Evolutionary conservation across 1,139 yeast genomes (phyloP).

Genomic region (Sugiyamaella neomexicana): DNA sequence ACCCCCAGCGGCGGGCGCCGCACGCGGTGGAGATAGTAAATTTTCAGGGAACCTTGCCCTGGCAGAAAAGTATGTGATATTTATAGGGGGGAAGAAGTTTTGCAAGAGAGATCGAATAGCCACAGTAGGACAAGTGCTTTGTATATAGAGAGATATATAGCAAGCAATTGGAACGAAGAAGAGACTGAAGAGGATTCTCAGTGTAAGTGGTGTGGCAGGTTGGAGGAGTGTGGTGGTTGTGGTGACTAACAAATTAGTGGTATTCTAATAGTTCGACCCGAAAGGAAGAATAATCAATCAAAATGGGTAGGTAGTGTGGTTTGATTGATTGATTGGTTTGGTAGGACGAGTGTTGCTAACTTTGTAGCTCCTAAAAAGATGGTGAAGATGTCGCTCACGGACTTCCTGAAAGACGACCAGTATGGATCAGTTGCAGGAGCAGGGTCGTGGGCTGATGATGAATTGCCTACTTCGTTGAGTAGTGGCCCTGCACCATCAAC

Average conservation of each 20-base stretch:
- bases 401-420: constrained; percentile 45
- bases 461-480: constrained; percentile 25
- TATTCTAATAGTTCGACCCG: neutral
- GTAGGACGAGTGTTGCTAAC: neutral
- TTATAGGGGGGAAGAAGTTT: neutral
- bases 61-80: neutral
- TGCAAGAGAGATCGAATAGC: neutral
- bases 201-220: constrained; percentile 4
- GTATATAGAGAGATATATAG: neutral
- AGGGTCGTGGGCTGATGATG: constrained; percentile 37
- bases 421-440: constrained; percentile 28
- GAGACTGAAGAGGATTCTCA: neutral
- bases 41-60: constrained; percentile 13
- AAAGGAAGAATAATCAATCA: constrained; percentile 8
- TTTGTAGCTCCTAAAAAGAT: constrained; percentile 47
- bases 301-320: constrained; percentile 8
- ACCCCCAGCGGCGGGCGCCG: neutral
- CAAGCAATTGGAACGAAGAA: neutral
- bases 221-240: neutral
- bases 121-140: neutral
- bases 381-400: constrained; percentile 55
- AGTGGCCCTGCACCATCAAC: constrained; percentile 22
- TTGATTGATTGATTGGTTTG: neutral
- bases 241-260: constrained; percentile 4
- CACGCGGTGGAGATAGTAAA: constrained; percentile 3